Evolutionary conservation across 179 eudicot species (phyloP).

Genomic region (Beta corolliflora): DNA sequence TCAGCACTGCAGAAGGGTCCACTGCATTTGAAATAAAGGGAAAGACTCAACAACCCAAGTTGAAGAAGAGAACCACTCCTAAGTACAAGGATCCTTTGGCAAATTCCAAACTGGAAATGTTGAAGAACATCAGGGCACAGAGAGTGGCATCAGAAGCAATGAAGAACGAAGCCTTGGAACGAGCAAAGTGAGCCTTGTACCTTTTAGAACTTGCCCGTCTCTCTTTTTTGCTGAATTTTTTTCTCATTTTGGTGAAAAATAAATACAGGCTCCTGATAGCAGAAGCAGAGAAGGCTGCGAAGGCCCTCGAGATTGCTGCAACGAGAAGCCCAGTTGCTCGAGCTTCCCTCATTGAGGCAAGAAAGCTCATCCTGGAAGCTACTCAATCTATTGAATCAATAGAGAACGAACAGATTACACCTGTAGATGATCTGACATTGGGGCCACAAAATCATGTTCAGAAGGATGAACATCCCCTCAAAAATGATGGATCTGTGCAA

Average conservation of each 20-base stretch:
- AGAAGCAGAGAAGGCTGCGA: constrained; percentile 88
- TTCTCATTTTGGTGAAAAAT: neutral
- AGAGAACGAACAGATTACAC: constrained; percentile 34
- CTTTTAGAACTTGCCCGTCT: neutral
- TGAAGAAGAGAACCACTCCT: constrained; percentile 48
- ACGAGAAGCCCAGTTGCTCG: constrained; percentile 70
- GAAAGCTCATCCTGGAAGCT: constrained; percentile 85
- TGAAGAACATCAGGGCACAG: constrained; percentile 79
- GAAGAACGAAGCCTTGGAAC: constrained; percentile 60
- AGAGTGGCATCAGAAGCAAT: constrained; percentile 58
- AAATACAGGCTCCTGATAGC: constrained; percentile 67
- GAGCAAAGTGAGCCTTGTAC: constrained; percentile 69
- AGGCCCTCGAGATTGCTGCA: constrained; percentile 82
- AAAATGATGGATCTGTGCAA: constrained; percentile 8
- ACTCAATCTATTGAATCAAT: constrained; percentile 62
- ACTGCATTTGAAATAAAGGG: constrained; percentile 22
- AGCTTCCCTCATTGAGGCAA: constrained; percentile 76
- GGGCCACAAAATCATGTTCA: constrained; percentile 19
- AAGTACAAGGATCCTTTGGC: constrained; percentile 82
- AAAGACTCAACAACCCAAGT: constrained; percentile 33
- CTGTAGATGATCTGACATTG: constrained; percentile 26
- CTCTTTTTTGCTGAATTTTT: neutral
- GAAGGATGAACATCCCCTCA: constrained; percentile 12
- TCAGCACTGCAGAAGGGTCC: constrained; percentile 21
- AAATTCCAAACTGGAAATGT: constrained; percentile 78